These are phyloP conservation scores for Rhodotorula sp. DNA, from an alignment of 1,284 basidiomycete species.

Conservation along the genomic window DNA sequence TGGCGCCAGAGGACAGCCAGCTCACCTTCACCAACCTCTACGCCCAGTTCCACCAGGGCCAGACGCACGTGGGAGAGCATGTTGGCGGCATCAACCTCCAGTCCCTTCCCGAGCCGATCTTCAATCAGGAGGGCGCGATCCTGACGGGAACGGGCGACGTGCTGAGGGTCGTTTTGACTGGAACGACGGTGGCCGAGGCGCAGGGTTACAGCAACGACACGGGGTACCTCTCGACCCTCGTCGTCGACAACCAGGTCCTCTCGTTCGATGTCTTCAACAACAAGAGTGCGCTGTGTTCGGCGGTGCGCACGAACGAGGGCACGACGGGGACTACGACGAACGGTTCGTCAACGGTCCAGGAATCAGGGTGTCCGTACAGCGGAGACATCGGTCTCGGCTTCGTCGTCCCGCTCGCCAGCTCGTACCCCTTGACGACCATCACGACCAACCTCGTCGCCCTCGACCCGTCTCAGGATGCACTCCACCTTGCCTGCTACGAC, in stretches of 20 bases:
- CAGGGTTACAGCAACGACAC: conserved; percentile 42
- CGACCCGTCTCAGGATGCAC: conserved; percentile 64
- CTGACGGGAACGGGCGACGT: conserved; percentile 32
- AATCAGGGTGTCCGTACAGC: conserved; percentile 41
- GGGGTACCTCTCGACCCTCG: conserved; percentile 39
- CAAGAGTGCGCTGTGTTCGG: conserved; percentile 69
- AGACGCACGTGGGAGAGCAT: conserved; percentile 21
- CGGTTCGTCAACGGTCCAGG: conserved; percentile 27
- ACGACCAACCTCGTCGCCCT: conserved; percentile 80
- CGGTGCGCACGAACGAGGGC: conserved; percentile 62
- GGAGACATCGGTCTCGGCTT: conserved; percentile 67
- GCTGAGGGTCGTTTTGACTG: conserved; percentile 39
- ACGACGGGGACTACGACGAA: conserved; percentile 28
- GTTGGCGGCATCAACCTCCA: conserved; percentile 19
- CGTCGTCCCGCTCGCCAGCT: conserved; percentile 64
- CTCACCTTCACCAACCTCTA: conserved; percentile 35
- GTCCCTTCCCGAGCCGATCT: conserved; percentile 8
- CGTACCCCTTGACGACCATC: conserved; percentile 76
- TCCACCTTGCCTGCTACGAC: conserved; percentile 77
- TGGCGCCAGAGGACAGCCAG: conserved; percentile 30
- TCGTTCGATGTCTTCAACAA: conserved; percentile 70
- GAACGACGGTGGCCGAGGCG: conserved; percentile 22
- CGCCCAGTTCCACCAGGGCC: conserved; percentile 40
- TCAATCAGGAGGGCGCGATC: conserved; percentile 21
- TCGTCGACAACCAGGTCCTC: conserved; percentile 61